These are phyloP conservation scores for Sugiyamaella neomexicana DNA, from an alignment of 1,139 yeast genomes.

Conservation along the genomic window DNA sequence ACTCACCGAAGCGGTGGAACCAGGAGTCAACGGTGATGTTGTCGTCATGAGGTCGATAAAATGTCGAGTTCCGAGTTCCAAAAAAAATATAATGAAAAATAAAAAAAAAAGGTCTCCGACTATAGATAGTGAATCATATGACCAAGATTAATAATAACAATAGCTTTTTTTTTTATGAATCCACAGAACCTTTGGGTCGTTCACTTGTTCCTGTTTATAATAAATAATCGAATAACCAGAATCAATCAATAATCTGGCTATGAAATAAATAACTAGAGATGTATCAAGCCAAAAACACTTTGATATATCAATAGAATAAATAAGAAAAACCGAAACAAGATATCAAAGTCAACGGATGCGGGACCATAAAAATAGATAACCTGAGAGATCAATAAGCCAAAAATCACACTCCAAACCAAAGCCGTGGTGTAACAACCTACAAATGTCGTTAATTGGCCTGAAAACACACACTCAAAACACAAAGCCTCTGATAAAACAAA, in stretches of 20 bases:
- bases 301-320: conserved; percentile 4
- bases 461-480: too few species aligned
- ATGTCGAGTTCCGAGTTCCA: neutral
- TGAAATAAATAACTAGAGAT: conserved; percentile 1
- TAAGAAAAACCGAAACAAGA: neutral
- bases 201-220: neutral
- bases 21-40: conserved; percentile 23
- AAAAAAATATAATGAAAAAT: neutral
- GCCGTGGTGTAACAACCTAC: too few species aligned
- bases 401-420: too few species aligned
- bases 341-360: neutral
- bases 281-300: neutral
- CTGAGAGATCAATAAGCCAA: too few species aligned
- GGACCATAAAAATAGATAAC: neutral
- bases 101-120: neutral
- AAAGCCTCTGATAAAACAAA: too few species aligned
- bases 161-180: too few species aligned
- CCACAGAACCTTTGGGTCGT: neutral
- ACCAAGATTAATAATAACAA: neutral
- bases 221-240: conserved; percentile 5
- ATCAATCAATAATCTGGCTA: neutral
- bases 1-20: conserved; percentile 16
- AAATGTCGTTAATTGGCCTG: too few species aligned
- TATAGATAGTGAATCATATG: conserved; percentile 8
- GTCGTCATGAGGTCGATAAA: conserved; percentile 22